Evolutionary conservation across 129 eudicot genomes (phyloP).

Genomic region (Centrapalus pauciflorus): DNA sequence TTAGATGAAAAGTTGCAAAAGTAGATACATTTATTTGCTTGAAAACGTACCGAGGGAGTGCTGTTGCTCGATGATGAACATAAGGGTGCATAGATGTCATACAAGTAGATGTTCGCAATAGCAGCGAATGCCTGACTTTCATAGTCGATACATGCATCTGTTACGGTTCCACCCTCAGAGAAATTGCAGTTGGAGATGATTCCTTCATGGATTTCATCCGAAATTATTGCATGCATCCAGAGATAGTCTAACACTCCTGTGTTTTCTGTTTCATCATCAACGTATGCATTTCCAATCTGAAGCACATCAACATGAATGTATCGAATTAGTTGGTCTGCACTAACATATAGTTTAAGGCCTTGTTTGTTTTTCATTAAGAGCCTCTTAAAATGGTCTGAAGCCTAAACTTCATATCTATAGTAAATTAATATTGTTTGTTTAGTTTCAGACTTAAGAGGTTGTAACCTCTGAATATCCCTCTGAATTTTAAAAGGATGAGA

Average conservation of each 20-base stretch:
- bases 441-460: too few relatives aligned
- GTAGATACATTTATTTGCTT: background rate
- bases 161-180: conserved; percentile 17
- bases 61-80: conserved; percentile 32
- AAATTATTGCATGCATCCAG: conserved; percentile 52
- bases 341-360: background rate
- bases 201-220: conserved; percentile 43
- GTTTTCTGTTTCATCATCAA: conserved; percentile 27
- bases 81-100: conserved; percentile 56
- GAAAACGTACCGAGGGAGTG: conserved; percentile 32
- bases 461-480: too few relatives aligned
- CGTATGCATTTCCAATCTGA: conserved; percentile 60
- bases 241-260: conserved; percentile 35
- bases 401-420: too few relatives aligned
- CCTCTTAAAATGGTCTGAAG: too few relatives aligned
- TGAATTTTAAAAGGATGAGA: too few relatives aligned
- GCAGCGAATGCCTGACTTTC: conserved; percentile 13
- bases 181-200: conserved; percentile 49
- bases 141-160: conserved; percentile 26
- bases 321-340: background rate
- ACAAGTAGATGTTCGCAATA: conserved; percentile 24
- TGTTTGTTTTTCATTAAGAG: too few relatives aligned
- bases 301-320: conserved; percentile 7
- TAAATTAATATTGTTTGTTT: too few relatives aligned
- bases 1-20: too few relatives aligned